A percentile compares a stretch with the other conserved stretches of the same genome.
These are phyloP conservation scores for Verbena officinalis DNA, from an alignment of 257 asterid genomes.

Conservation along the genomic window DNA sequence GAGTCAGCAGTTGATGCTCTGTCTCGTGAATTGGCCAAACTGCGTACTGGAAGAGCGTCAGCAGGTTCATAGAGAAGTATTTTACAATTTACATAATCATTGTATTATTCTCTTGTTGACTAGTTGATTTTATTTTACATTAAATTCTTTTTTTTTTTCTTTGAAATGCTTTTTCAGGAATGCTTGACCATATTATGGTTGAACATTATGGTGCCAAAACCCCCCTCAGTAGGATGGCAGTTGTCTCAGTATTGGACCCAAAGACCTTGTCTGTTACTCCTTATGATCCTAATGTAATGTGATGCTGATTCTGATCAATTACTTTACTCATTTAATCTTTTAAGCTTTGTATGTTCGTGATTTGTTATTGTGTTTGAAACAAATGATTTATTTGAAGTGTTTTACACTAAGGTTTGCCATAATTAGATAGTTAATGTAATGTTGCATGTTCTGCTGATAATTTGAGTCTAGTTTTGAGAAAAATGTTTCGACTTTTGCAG, in stretches of 20 bases:
- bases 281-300: slow-evolving; percentile 77
- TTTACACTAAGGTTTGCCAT: neutral
- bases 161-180: slow-evolving; percentile 52
- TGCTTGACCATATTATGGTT: slow-evolving; percentile 94
- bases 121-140: slow-evolving; percentile 6
- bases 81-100: neutral
- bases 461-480: slow-evolving; percentile 8
- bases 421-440: slow-evolving; percentile 4
- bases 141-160: neutral
- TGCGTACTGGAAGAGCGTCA: slow-evolving; percentile 95
- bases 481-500: slow-evolving; percentile 48
- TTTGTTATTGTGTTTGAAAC: neutral
- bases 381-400: neutral
- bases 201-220: slow-evolving; percentile 73
- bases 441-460: slow-evolving; percentile 3
- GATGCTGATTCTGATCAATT: slow-evolving; percentile 19
- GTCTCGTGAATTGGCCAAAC: slow-evolving; percentile 79
- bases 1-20: slow-evolving; percentile 82
- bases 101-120: neutral
- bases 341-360: neutral
- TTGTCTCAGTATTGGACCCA: slow-evolving; percentile 82
- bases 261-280: slow-evolving; percentile 88
- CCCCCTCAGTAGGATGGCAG: slow-evolving; percentile 87
- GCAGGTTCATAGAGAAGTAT: slow-evolving; percentile 47
- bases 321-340: neutral